Evolutionary conservation across 805 yeast species (phyloP).

Genomic region (Saturnispora halmiae): DNA sequence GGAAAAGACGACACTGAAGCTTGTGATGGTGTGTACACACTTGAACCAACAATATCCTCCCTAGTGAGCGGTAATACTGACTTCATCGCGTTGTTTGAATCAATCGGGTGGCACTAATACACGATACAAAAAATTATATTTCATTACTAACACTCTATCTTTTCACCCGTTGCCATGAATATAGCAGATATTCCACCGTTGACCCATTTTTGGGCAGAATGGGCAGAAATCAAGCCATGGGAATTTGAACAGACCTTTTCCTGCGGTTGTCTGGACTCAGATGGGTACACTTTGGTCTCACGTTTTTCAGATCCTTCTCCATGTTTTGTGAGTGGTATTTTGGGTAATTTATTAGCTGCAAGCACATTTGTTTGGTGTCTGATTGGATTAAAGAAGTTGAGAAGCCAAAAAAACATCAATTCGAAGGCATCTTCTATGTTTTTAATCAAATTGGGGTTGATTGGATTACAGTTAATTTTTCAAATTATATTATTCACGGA

Average conservation of each 20-base stretch:
- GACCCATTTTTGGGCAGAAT: slow-evolving; percentile 4
- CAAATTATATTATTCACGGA: slow-evolving; percentile 21
- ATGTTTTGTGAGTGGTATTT: slow-evolving; percentile 40
- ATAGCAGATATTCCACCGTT: neutral
- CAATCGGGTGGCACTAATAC: neutral
- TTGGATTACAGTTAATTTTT: slow-evolving; percentile 32
- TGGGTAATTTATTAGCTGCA: slow-evolving; percentile 30
- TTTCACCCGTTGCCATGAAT: slow-evolving; percentile 1
- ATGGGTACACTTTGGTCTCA: slow-evolving; percentile 37
- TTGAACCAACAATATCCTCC: slow-evolving; percentile 14
- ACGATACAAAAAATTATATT: no score
- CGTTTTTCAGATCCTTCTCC: slow-evolving; percentile 40
- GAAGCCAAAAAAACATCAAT: slow-evolving; percentile 26
- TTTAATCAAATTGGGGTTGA: slow-evolving; percentile 34
- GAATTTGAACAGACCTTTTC: neutral
- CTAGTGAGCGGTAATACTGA: slow-evolving; percentile 15
- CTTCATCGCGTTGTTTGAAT: slow-evolving; percentile 1
- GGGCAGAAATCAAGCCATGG: neutral
- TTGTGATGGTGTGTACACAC: slow-evolving; percentile 12
- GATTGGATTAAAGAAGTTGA: slow-evolving; percentile 28
- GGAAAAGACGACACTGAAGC: slow-evolving; percentile 12
- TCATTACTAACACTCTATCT: no score
- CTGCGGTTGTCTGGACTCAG: slow-evolving; percentile 31
- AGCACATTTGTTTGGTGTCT: slow-evolving; percentile 33
- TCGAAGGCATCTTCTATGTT: slow-evolving; percentile 31